Conservation (phyloP, 2,329 filamentous ascomycete genomes). For the Verticillium isaacii region DNA sequence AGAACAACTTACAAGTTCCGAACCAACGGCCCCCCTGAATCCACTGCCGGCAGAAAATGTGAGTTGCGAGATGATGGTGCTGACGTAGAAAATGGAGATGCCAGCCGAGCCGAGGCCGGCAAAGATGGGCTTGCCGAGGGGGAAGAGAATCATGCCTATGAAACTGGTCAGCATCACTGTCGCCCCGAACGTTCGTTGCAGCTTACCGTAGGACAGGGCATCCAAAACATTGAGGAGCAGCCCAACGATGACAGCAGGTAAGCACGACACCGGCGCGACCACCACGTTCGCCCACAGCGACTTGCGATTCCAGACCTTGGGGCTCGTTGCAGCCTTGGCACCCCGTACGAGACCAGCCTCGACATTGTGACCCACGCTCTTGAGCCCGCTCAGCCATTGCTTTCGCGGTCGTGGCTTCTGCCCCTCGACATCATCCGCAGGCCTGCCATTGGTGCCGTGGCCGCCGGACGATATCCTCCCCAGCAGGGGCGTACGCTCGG, state of each 20-base stretch:
- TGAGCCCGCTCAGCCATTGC: conserved; percentile 29
- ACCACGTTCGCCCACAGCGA: conserved; percentile 61
- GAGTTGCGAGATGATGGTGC: conserved; percentile 89
- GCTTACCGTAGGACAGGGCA: conserved; percentile 81
- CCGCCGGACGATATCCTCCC: conserved; percentile 23
- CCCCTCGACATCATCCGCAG: conserved; percentile 43
- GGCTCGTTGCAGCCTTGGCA: conserved; percentile 14
- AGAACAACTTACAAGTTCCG: conserved; percentile 66
- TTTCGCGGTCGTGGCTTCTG: conserved; percentile 34
- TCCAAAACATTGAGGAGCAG: conserved; percentile 89
- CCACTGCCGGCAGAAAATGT: conserved; percentile 83
- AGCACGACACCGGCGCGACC: conserved; percentile 61
- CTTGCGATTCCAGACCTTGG: conserved; percentile 58
- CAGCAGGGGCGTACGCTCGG: conserved; percentile 46
- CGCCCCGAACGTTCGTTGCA: neutral
- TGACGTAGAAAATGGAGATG: conserved; percentile 98
- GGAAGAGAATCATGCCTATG: conserved; percentile 86
- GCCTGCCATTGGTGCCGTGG: conserved; percentile 16
- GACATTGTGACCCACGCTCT: conserved; percentile 24
- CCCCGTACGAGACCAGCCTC: conserved; percentile 23
- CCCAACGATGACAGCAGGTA: conserved; percentile 86
- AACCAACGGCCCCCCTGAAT: conserved; percentile 88
- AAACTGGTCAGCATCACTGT: conserved; percentile 12
- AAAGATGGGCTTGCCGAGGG: conserved; percentile 82
- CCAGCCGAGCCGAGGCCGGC: conserved; percentile 82